phyloP scores from a whole-genome alignment of 495 filamentous ascomycete genomes.

The Sordaria brevicollis region DNA sequence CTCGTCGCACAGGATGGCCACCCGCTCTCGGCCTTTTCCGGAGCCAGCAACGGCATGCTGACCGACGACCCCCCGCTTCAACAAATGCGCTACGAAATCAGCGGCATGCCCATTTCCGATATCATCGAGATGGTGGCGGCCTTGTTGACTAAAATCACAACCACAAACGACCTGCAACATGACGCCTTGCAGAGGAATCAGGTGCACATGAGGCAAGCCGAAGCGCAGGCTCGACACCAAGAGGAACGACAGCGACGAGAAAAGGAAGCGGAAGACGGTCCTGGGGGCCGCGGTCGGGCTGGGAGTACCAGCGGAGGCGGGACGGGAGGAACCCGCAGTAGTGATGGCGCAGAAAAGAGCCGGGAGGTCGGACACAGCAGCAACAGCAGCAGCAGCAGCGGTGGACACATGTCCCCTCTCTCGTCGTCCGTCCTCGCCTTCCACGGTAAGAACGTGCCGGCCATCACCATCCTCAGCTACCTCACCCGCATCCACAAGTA shows the following conservation, averaged over 20 bases:
- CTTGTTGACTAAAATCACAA: conserved; percentile 96
- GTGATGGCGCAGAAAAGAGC: background rate
- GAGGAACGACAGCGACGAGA: conserved; percentile 11
- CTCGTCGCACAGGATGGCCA: conserved; percentile 64
- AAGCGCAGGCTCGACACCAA: conserved; percentile 26
- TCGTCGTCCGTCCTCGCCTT: conserved; percentile 95
- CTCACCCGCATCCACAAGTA: conserved; percentile 97
- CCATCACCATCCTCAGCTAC: conserved; percentile 94
- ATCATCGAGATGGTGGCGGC: conserved; percentile 99
- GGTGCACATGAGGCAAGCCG: conserved; percentile 35
- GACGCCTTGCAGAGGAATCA: conserved; percentile 48
- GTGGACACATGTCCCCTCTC: conserved; percentile 50
- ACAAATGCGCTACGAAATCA: conserved; percentile 79
- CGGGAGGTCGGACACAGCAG: conserved; percentile 20
- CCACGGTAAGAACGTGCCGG: conserved; percentile 96
- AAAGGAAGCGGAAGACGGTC: background rate
- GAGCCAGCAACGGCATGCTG: conserved; percentile 33
- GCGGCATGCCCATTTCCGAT: conserved; percentile 91
- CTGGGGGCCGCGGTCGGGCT: background rate
- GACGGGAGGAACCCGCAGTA: background rate
- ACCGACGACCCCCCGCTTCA: conserved; percentile 36
- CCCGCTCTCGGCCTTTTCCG: conserved; percentile 21
- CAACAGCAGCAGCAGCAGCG: conserved; percentile 37
- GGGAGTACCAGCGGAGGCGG: conserved; percentile 36
- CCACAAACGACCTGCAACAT: conserved; percentile 90